phyloP scores from a whole-genome alignment of 2,329 filamentous ascomycete genomes.

The Celoporthe dispersa region DNA sequence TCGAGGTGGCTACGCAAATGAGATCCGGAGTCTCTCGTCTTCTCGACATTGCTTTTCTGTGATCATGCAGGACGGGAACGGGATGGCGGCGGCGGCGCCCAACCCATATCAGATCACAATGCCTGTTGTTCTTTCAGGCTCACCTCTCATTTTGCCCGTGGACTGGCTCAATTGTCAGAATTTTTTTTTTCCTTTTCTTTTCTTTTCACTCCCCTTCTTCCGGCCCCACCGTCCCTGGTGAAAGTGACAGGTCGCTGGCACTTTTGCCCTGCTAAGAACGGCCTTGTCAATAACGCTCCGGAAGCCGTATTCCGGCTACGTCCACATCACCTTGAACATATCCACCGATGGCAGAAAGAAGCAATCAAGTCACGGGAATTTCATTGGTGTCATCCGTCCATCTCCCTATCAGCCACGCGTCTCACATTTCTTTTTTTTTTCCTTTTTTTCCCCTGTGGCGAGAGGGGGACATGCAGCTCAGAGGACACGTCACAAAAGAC shows the following conservation, averaged over 20 bases:
- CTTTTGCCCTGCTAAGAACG: background rate
- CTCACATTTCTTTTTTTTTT: background rate
- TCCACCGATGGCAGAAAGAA: conserved; percentile 3
- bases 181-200: background rate
- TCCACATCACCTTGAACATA: background rate
- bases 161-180: conserved; percentile 3
- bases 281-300: conserved; percentile 3
- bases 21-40: conserved; percentile 19
- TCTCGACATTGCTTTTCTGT: conserved; percentile 8
- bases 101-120: conserved; percentile 2
- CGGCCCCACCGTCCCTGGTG: background rate
- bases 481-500: conserved; percentile 7
- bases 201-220: background rate
- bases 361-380: background rate
- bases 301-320: background rate
- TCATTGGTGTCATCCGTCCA: background rate
- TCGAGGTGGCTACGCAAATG: conserved; percentile 18
- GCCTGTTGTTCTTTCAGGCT: background rate
- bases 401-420: background rate
- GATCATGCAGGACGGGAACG: conserved; percentile 2
- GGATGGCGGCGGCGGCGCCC: background rate
- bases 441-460: background rate
- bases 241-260: background rate
- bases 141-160: background rate
- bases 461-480: background rate